phyloP scores from a whole-genome alignment of 2,329 filamentous ascomycete species.

The Tolypocladium sp. region DNA sequence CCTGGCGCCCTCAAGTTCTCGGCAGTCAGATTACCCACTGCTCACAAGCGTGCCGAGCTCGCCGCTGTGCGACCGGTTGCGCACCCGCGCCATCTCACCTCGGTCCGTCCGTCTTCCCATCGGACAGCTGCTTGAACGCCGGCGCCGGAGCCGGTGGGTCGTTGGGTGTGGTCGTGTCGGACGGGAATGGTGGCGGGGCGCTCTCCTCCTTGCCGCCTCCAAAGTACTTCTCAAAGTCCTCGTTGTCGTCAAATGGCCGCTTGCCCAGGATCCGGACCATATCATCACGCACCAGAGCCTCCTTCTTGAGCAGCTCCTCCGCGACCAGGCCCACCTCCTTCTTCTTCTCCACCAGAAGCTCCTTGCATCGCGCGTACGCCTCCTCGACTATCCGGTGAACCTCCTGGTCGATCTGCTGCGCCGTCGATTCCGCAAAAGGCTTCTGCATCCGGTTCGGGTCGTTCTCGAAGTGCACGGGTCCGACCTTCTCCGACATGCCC shows the following conservation, averaged over 20 bases:
- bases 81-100: constrained; percentile 2
- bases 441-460: constrained; percentile 78
- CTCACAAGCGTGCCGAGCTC: not conserved
- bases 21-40: not conserved
- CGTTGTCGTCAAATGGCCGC: constrained; percentile 70
- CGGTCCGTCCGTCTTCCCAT: constrained; percentile 5
- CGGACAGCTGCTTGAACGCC: constrained; percentile 23
- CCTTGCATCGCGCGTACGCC: constrained; percentile 83
- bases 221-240: constrained; percentile 95
- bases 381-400: constrained; percentile 86
- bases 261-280: constrained; percentile 81
- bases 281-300: constrained; percentile 85
- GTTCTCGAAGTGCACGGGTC: constrained; percentile 84
- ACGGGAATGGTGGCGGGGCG: constrained; percentile 47
- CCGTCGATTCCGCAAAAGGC: constrained; percentile 91
- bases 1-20: not conserved
- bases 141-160: constrained; percentile 27
- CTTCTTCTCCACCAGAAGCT: constrained; percentile 78
- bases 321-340: constrained; percentile 80
- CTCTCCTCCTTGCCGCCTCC: constrained; percentile 48
- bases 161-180: constrained; percentile 30
- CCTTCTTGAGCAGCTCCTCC: constrained; percentile 86
- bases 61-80: not conserved
- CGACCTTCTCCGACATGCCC: constrained; percentile 94
- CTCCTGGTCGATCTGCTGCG: constrained; percentile 83